phyloP scores from a whole-genome alignment of 768 basidiomycete species.

The Rhodotorula graminis region DNA sequence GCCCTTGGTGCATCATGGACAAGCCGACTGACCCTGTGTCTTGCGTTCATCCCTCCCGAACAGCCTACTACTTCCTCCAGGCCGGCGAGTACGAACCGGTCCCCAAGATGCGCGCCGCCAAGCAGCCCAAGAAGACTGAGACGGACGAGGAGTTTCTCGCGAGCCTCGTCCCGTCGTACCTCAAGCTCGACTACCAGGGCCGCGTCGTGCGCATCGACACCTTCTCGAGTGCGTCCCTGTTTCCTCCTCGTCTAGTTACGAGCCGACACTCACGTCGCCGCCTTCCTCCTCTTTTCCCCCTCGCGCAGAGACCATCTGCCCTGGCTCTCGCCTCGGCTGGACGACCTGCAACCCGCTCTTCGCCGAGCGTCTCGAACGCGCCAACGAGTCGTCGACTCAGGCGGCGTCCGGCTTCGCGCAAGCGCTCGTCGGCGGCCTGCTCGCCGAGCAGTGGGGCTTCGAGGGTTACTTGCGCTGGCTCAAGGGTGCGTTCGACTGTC shows the following conservation, averaged over 20 bases:
- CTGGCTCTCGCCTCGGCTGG: conserved; percentile 73
- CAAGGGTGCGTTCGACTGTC: conserved; percentile 51
- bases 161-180: conserved; percentile 44
- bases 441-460: conserved; percentile 61
- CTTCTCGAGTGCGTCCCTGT: conserved; percentile 47
- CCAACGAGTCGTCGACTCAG: conserved; percentile 64
- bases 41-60: too few species aligned
- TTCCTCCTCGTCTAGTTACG: not conserved
- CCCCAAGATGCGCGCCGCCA: conserved; percentile 45
- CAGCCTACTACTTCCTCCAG: conserved; percentile 68
- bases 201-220: conserved; percentile 78
- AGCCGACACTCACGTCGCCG: not conserved
- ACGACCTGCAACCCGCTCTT: conserved; percentile 71
- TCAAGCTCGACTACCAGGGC: conserved; percentile 68
- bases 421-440: conserved; percentile 59
- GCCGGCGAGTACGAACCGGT: conserved; percentile 55
- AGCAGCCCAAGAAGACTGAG: conserved; percentile 41
- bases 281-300: not conserved
- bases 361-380: conserved; percentile 67
- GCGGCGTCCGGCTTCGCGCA: conserved; percentile 69
- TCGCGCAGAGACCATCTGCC: conserved; percentile 61
- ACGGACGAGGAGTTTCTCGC: conserved; percentile 48
- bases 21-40: too few species aligned
- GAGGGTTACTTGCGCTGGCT: conserved; percentile 75
- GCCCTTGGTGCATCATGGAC: too few species aligned